A percentile compares a stretch with the other conserved stretches of the same genome.
These are phyloP conservation scores for Eucalyptus fibrosa DNA, from an alignment of 345 rosid species.

Conservation along the genomic window DNA sequence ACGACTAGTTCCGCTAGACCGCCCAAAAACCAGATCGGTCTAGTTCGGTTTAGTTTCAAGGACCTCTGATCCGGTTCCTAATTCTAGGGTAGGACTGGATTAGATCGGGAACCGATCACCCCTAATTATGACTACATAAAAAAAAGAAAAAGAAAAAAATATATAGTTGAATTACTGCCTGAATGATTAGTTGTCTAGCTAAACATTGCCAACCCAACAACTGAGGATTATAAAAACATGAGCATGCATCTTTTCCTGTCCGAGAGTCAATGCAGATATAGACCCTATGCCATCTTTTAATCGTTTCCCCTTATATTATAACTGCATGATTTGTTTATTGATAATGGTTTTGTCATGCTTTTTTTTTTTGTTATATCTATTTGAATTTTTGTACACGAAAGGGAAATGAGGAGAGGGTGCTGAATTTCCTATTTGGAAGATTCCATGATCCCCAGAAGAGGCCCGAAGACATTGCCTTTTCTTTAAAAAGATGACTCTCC, in stretches of 20 bases:
- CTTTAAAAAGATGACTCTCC: not conserved
- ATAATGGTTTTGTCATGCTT: not conserved
- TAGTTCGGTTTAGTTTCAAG: not conserved
- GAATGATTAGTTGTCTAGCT: not conserved
- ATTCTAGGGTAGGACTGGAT: rapidly evolving
- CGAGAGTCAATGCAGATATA: not conserved
- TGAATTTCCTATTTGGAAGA: not conserved
- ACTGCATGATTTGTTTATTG: not conserved
- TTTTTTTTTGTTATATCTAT: not conserved
- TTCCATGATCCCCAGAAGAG: not conserved
- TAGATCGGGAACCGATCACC: not conserved
- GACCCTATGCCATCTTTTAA: not conserved
- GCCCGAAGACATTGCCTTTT: not conserved
- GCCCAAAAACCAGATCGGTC: no score
- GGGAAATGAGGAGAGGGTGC: not conserved
- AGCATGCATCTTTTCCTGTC: not conserved
- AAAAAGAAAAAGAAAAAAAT: not conserved
- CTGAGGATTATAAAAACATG: not conserved
- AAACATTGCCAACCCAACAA: not conserved
- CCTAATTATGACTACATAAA: not conserved
- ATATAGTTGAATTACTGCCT: not conserved
- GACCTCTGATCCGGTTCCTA: rapidly evolving
- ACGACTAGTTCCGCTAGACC: no score
- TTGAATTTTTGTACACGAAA: not conserved
- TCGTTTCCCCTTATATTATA: not conserved